Evolutionary conservation across 768 basidiomycete genomes (phyloP).

Genomic region (Xerocomellus dryophilus): DNA sequence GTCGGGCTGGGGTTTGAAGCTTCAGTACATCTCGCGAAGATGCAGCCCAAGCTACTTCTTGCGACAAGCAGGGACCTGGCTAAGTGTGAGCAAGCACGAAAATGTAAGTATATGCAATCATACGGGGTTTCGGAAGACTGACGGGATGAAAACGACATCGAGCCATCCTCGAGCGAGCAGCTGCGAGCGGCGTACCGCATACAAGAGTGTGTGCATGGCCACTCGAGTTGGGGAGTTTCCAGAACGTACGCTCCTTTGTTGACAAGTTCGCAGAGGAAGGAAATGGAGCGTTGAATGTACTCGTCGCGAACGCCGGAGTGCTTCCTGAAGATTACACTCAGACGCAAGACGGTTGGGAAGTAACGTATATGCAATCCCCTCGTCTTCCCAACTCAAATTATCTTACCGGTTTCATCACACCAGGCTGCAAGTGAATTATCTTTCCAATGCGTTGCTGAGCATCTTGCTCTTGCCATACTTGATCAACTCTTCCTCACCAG

Average conservation of each 20-base stretch:
- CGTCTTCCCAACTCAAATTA: neutral
- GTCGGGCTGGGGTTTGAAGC: conserved; percentile 36
- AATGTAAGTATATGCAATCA: conserved; percentile 11
- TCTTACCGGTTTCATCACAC: neutral
- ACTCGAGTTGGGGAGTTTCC: conserved; percentile 35
- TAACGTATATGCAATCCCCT: conserved; percentile 29
- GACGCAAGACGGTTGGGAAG: conserved; percentile 50
- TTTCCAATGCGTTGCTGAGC: conserved; percentile 33
- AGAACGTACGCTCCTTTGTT: conserved; percentile 32
- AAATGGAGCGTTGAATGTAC: conserved; percentile 22
- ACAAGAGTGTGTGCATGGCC: conserved; percentile 29
- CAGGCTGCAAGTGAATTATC: conserved; percentile 37
- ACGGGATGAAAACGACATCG: neutral
- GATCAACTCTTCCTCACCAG: conserved; percentile 19
- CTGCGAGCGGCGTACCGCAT: neutral
- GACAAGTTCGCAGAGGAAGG: conserved; percentile 28
- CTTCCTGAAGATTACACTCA: conserved; percentile 13
- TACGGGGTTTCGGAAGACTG: neutral
- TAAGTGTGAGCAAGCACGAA: conserved; percentile 25
- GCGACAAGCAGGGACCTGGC: conserved; percentile 32
- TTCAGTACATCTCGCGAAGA: conserved; percentile 29
- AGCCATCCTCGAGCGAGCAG: conserved; percentile 20
- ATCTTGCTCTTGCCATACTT: conserved; percentile 36
- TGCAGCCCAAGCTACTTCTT: conserved; percentile 32
- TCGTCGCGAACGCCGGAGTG: conserved; percentile 34